Evolutionary conservation across 768 basidiomycete species (phyloP).

Genomic region (Crassisporium funariophilum): DNA sequence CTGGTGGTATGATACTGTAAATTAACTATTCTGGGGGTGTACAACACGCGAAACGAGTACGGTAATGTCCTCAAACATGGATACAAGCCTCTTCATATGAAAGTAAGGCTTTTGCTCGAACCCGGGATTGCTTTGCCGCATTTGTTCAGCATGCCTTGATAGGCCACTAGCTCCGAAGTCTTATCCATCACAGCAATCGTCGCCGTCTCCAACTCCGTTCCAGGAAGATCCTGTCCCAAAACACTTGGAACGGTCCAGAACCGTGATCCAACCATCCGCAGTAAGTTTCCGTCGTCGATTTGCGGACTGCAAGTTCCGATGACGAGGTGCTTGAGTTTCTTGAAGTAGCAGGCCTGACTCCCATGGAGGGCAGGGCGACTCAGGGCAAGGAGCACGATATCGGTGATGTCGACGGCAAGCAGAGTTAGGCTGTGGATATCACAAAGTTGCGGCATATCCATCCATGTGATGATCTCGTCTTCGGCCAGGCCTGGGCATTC

Average conservation of each 20-base stretch:
- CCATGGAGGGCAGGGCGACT: slow-evolving; percentile 3
- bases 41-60: too few species aligned
- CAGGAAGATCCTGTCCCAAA: not conserved
- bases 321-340: slow-evolving; percentile 11
- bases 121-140: too few species aligned
- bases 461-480: slow-evolving; percentile 3
- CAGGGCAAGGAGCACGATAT: slow-evolving; percentile 9
- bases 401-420: slow-evolving; percentile 6
- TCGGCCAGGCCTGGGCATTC: not conserved
- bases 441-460: not conserved
- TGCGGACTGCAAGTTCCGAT: slow-evolving; percentile 1
- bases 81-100: too few species aligned
- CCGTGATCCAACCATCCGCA: slow-evolving; percentile 19
- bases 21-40: too few species aligned
- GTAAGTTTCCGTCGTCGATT: slow-evolving; percentile 10
- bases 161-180: not conserved
- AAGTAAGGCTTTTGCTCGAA: too few species aligned
- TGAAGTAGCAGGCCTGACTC: not conserved
- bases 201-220: not conserved
- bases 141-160: not conserved
- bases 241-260: slow-evolving; percentile 10
- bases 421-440: slow-evolving; percentile 6
- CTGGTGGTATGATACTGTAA: too few species aligned
- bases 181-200: not conserved
- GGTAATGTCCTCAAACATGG: too few species aligned